Conservation (phyloP, 2,329 filamentous ascomycete genomes). For the Mycocentrospora acerina region DNA sequence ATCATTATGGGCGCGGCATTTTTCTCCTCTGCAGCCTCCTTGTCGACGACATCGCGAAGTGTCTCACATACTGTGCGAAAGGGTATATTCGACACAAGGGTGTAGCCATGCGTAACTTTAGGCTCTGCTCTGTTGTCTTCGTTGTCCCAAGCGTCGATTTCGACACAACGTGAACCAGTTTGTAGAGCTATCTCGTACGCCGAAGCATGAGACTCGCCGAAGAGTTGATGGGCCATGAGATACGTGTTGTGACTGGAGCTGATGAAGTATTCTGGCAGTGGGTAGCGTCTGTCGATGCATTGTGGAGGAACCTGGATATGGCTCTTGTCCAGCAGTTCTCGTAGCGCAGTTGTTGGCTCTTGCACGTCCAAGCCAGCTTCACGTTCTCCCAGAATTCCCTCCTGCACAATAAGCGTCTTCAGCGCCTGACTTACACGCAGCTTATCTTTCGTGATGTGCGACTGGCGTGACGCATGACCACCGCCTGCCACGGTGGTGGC, state of each 20-base stretch:
- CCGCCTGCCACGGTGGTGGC: conserved; percentile 56
- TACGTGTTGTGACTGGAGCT: conserved; percentile 76
- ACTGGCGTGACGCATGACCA: conserved; percentile 56
- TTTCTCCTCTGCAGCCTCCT: conserved; percentile 53
- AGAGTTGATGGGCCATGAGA: conserved; percentile 68
- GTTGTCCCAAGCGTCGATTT: conserved; percentile 74
- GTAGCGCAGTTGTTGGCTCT: conserved; percentile 50
- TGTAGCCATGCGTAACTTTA: conserved; percentile 71
- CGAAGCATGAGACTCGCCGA: conserved; percentile 61
- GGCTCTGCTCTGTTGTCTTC: conserved; percentile 62
- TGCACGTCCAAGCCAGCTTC: conserved; percentile 53
- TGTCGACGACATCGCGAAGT: conserved; percentile 63
- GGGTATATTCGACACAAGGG: conserved; percentile 64
- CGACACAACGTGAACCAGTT: conserved; percentile 68
- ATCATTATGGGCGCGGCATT: conserved; percentile 61
- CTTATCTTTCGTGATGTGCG: conserved; percentile 54
- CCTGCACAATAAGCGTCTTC: conserved; percentile 56
- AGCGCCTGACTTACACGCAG: conserved; percentile 63
- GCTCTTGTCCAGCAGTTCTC: conserved; percentile 56
- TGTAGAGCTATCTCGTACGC: conserved; percentile 65
- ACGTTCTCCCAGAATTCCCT: conserved; percentile 51
- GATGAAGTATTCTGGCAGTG: conserved; percentile 70
- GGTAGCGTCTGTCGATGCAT: conserved; percentile 59
- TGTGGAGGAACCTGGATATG: conserved; percentile 59
- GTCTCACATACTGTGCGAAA: conserved; percentile 67